Percentiles rank a stretch among this genome's conserved stretches.
phyloP scores from a whole-genome alignment of 305 asterid species.

The Coffea humblotiana region DNA sequence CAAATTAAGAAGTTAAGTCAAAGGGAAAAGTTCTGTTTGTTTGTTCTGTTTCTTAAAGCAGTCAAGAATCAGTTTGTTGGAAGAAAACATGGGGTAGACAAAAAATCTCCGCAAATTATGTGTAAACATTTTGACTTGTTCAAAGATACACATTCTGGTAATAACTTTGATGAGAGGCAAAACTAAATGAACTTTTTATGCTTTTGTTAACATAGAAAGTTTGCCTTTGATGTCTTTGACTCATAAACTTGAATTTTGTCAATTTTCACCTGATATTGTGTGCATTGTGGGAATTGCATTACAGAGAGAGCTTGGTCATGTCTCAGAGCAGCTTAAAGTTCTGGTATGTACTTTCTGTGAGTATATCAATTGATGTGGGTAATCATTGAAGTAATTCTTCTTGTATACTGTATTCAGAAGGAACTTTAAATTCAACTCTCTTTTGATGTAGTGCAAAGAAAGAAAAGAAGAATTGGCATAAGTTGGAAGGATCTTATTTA shows the following conservation, averaged over 20 bases:
- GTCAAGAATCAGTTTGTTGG: neutral
- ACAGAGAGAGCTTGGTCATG: conserved; percentile 73
- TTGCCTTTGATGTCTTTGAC: neutral
- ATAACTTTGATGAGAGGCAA: neutral
- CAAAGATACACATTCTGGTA: neutral
- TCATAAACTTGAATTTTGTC: neutral
- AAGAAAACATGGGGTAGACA: neutral
- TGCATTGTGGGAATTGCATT: conserved; percentile 4
- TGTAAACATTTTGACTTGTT: neutral
- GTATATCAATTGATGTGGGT: neutral
- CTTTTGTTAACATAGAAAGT: neutral
- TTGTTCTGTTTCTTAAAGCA: neutral
- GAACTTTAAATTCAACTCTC: neutral
- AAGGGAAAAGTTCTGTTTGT: neutral
- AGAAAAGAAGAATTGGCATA: neutral
- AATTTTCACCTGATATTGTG: neutral
- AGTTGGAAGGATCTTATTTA: neutral
- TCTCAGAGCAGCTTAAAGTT: conserved; percentile 52
- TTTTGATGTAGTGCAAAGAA: neutral
- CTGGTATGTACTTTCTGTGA: conserved; percentile 42
- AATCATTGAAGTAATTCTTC: neutral
- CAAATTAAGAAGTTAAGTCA: neutral
- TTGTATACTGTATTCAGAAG: neutral
- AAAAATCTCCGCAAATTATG: neutral
- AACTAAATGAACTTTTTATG: neutral